Conservation (phyloP, 2,329 filamentous ascomycete species). For the Phyllosticta ampelicida region DNA sequence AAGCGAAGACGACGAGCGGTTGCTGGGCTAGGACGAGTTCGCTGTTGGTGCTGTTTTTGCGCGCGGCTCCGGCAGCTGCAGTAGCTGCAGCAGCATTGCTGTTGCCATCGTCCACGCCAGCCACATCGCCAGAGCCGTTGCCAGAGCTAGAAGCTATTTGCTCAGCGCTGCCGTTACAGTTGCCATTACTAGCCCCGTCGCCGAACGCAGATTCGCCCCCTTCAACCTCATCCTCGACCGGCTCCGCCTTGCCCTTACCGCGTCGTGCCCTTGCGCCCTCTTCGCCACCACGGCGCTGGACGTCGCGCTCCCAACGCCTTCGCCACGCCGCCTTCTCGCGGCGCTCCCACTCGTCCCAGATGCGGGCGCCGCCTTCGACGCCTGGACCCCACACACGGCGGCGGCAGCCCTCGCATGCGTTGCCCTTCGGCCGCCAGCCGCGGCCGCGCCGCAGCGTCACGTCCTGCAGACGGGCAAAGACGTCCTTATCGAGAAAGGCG, state of each 20-base stretch:
- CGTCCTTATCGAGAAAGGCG: conserved; percentile 73
- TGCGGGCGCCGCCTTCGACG: conserved; percentile 45
- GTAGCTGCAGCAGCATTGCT: conserved; percentile 17
- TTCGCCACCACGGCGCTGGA: conserved; percentile 17
- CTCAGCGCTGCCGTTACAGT: conserved; percentile 33
- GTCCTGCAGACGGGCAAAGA: conserved; percentile 73
- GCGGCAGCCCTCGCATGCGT: conserved; percentile 79
- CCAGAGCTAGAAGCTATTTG: not conserved
- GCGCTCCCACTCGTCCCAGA: conserved; percentile 76
- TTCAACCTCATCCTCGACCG: conserved; percentile 23
- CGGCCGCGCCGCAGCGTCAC: conserved; percentile 65
- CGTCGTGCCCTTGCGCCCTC: conserved; percentile 33
- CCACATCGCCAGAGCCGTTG: conserved; percentile 33
- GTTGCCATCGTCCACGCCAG: conserved; percentile 27
- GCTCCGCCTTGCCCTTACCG: conserved; percentile 40
- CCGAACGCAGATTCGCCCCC: conserved; percentile 21
- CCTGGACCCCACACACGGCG: conserved; percentile 82
- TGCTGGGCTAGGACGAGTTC: not conserved
- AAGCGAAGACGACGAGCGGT: conserved; percentile 28
- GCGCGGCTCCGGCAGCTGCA: not conserved
- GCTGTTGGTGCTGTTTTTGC: conserved; percentile 8
- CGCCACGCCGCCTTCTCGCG: conserved; percentile 35
- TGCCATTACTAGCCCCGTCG: conserved; percentile 26
- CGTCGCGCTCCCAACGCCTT: conserved; percentile 21
- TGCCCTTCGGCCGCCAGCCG: conserved; percentile 81